A percentile compares a stretch with the other conserved stretches of the same genome.
These are phyloP conservation scores for Raffaelea arxii DNA, from an alignment of 2,329 filamentous ascomycete species.

Conservation along the genomic window DNA sequence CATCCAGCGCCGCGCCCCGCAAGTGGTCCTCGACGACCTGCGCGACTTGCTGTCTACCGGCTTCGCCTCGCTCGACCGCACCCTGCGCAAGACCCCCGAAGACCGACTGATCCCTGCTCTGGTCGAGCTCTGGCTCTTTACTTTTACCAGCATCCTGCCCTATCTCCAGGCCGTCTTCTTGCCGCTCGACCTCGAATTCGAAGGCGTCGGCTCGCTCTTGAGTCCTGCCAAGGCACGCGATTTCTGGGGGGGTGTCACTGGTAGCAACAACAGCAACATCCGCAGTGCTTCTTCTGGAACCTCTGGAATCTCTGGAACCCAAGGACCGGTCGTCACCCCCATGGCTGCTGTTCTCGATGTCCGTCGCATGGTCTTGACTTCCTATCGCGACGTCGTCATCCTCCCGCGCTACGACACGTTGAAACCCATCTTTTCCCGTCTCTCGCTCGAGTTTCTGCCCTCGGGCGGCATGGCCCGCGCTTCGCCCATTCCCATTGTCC, in stretches of 20 bases:
- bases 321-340: conserved; percentile 27
- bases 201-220: conserved; percentile 73
- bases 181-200: conserved; percentile 86
- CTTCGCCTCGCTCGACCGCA: conserved; percentile 78
- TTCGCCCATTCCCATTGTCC: conserved; percentile 40
- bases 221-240: conserved; percentile 69
- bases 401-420: conserved; percentile 81
- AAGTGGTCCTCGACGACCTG: conserved; percentile 65
- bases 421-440: conserved; percentile 79
- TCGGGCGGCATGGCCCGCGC: conserved; percentile 26
- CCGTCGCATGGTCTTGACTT: conserved; percentile 75
- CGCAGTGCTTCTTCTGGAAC: conserved; percentile 21
- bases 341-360: conserved; percentile 62
- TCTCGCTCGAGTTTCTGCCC: conserved; percentile 70
- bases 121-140: conserved; percentile 89
- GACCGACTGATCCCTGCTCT: conserved; percentile 82
- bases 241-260: conserved; percentile 68
- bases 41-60: conserved; percentile 69
- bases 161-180: conserved; percentile 95
- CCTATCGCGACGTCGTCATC: conserved; percentile 83
- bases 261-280: conserved; percentile 17
- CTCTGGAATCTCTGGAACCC: not conserved
- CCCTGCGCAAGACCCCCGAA: conserved; percentile 67
- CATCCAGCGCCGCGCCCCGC: conserved; percentile 61
- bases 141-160: conserved; percentile 81